phyloP scores from a whole-genome alignment of 345 rosid genomes.

The Euphorbia pulcherrima region DNA sequence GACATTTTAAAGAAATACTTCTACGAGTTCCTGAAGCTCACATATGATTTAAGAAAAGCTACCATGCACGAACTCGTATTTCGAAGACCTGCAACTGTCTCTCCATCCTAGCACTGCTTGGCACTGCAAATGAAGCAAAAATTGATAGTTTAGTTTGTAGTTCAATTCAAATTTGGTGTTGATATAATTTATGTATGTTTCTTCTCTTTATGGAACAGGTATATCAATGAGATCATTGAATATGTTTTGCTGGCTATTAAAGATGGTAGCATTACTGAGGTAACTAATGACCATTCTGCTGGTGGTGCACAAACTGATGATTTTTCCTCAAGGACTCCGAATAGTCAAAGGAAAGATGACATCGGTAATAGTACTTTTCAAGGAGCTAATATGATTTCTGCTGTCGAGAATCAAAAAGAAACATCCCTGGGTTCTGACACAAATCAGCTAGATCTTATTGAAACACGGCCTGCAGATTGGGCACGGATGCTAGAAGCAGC shows the following conservation, averaged over 20 bases:
- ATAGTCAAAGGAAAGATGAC: slow-evolving; percentile 9
- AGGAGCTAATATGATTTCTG: slow-evolving; percentile 30
- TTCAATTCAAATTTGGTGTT: background rate
- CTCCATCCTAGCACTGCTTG: background rate
- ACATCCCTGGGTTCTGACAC: slow-evolving; percentile 22
- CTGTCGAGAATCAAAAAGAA: slow-evolving; percentile 31
- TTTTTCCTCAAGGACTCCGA: slow-evolving; percentile 31
- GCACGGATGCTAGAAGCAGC: slow-evolving; percentile 75
- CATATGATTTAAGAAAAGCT: too few species aligned
- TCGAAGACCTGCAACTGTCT: too few species aligned
- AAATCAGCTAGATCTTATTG: slow-evolving; percentile 35
- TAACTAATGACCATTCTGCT: slow-evolving; percentile 39
- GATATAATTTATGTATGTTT: background rate
- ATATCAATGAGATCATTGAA: slow-evolving; percentile 85
- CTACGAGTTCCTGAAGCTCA: background rate
- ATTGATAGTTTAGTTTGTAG: background rate
- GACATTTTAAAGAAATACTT: background rate
- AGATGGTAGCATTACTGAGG: slow-evolving; percentile 40
- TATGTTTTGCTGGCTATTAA: slow-evolving; percentile 49
- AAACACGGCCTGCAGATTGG: slow-evolving; percentile 66
- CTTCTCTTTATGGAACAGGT: slow-evolving; percentile 40
- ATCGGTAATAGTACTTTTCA: slow-evolving; percentile 20
- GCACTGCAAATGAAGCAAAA: background rate
- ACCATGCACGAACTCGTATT: too few species aligned
- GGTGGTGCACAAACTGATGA: slow-evolving; percentile 33